phyloP scores from a whole-genome alignment of 164 flowering plant genomes.

The Aristolochia californica region DNA sequence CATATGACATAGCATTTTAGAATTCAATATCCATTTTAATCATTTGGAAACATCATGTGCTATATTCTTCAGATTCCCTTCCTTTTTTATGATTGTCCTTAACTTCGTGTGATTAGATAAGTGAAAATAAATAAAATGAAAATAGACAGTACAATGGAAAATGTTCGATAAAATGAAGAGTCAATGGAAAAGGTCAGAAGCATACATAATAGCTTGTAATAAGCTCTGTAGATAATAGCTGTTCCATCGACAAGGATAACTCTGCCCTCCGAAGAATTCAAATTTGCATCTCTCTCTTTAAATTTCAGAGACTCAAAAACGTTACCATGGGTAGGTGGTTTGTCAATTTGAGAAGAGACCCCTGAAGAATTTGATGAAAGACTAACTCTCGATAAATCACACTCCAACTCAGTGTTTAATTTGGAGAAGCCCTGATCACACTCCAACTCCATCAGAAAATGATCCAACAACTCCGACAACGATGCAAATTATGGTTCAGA shows the following conservation, averaged over 20 bases:
- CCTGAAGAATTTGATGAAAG: constrained; percentile 13
- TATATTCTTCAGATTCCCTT: no score
- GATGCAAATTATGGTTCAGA: neutral
- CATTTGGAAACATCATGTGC: no score
- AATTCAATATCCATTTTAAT: no score
- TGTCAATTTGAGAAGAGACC: constrained; percentile 18
- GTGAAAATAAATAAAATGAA: neutral
- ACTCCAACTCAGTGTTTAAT: constrained; percentile 14
- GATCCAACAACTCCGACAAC: neutral
- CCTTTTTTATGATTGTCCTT: no score
- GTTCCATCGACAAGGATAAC: constrained; percentile 96
- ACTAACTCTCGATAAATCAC: constrained; percentile 11
- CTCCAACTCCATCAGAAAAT: neutral
- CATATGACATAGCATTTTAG: no score
- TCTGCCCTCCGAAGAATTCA: constrained; percentile 42
- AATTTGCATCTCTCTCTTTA: constrained; percentile 13
- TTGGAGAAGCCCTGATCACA: constrained; percentile 26
- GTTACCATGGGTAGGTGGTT: constrained; percentile 8
- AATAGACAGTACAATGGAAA: neutral
- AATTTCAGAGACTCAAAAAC: constrained; percentile 12
- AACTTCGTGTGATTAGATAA: no score
- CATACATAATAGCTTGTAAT: constrained; percentile 77
- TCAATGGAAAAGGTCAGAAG: neutral
- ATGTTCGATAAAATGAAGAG: no score
- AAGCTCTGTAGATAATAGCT: constrained; percentile 73